Percentiles rank a stretch among this genome's conserved stretches.
Evolutionary conservation across 2,329 filamentous ascomycete species (phyloP).

Genomic region (Drechslerella coelobrocha): DNA sequence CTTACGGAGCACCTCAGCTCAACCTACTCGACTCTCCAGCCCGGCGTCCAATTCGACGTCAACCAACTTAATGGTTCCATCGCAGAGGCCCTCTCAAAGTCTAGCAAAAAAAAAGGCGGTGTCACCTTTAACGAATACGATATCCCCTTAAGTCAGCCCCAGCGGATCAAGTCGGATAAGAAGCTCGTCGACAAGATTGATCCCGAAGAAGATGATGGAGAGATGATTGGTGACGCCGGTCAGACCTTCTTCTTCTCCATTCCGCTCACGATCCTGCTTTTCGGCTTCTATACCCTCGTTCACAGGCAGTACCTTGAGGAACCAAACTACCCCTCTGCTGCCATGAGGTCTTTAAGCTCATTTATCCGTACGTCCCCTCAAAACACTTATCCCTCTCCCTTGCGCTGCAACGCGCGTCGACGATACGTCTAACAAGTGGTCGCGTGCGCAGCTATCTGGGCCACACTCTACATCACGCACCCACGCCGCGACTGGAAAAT

Average conservation of each 20-base stretch:
- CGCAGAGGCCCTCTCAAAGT: constrained; percentile 59
- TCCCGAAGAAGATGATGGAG: constrained; percentile 57
- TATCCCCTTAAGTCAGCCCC: constrained; percentile 32
- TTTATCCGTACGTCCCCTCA: constrained; percentile 66
- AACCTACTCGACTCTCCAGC: constrained; percentile 56
- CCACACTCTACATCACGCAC: constrained; percentile 67
- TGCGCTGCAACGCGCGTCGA: neutral
- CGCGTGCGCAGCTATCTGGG: constrained; percentile 62
- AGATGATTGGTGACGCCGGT: constrained; percentile 61
- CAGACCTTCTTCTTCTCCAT: constrained; percentile 63
- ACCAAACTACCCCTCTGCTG: constrained; percentile 67
- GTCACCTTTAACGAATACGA: constrained; percentile 52
- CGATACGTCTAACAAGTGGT: constrained; percentile 5
- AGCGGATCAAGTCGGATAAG: constrained; percentile 53
- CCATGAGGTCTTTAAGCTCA: constrained; percentile 64
- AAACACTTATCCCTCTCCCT: constrained; percentile 14
- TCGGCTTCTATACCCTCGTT: constrained; percentile 79
- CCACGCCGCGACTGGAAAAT: constrained; percentile 59
- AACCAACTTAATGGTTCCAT: constrained; percentile 61
- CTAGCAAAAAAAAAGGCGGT: constrained; percentile 57
- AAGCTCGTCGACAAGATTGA: constrained; percentile 50
- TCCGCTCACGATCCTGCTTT: constrained; percentile 74
- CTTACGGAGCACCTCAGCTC: constrained; percentile 76
- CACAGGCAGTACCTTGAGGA: constrained; percentile 78
- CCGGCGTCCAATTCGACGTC: constrained; percentile 39